Evolutionary conservation across 208 protist species (phyloP).

Genomic region (Crithidia sp.): DNA sequence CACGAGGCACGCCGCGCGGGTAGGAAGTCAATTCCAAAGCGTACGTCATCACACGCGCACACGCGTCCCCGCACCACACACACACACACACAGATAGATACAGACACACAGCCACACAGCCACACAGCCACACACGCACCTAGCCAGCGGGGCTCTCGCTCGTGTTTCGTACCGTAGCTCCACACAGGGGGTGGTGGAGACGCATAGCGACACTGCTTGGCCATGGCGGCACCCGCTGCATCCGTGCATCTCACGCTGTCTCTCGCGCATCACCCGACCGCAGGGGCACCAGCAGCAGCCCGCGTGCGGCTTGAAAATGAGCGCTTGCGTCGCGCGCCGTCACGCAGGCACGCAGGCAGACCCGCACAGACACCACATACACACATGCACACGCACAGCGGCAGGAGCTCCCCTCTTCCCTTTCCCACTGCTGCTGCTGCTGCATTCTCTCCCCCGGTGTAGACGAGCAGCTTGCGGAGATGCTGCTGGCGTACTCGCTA

Average conservation of each 20-base stretch:
- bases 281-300: constrained; percentile 27
- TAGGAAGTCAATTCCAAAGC: constrained; percentile 28
- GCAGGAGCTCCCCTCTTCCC: too few species aligned
- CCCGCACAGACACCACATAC: too few species aligned
- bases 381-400: too few species aligned
- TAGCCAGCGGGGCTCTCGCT: constrained; percentile 10
- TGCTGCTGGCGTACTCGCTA: constrained; percentile 35
- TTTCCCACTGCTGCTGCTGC: neutral
- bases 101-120: too few species aligned
- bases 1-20: constrained; percentile 17
- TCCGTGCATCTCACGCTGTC: neutral
- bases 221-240: neutral
- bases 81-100: constrained; percentile 18
- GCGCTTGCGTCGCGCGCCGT: constrained; percentile 10
- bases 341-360: too few species aligned
- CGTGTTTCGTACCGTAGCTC: constrained; percentile 40
- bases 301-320: constrained; percentile 38
- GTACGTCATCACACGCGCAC: constrained; percentile 53
- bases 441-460: constrained; percentile 36
- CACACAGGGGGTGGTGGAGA: constrained; percentile 18
- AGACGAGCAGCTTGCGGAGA: constrained; percentile 54
- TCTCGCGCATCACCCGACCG: constrained; percentile 24
- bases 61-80: constrained; percentile 49
- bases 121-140: neutral
- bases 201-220: constrained; percentile 31